A percentile compares a stretch with the other conserved stretches of the same genome.
Conservation (phyloP, 75 land plant species). For the Gnetum montanum region DNA sequence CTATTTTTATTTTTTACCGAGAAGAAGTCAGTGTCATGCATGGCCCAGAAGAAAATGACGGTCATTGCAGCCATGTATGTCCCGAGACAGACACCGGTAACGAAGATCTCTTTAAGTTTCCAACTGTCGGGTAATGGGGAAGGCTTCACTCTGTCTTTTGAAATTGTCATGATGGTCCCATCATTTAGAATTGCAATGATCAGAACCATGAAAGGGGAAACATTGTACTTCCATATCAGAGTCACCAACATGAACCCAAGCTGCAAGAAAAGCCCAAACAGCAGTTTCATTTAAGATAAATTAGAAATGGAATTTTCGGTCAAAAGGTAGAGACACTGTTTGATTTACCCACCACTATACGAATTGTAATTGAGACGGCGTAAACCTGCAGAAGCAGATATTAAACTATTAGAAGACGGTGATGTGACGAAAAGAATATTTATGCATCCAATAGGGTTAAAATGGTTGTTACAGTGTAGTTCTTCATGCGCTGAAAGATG, state of each 20-base stretch:
- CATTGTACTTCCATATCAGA: constrained; percentile 66
- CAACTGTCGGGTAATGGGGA: constrained; percentile 46
- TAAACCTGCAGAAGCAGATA: constrained; percentile 39
- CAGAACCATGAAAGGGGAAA: constrained; percentile 72
- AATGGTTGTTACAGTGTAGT: constrained; percentile 76
- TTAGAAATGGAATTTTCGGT: neutral
- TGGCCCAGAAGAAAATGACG: constrained; percentile 34
- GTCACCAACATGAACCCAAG: constrained; percentile 64
- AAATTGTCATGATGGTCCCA: constrained; percentile 62
- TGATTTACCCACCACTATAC: constrained; percentile 64
- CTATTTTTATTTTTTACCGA: constrained; percentile 11
- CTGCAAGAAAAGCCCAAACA: constrained; percentile 7
- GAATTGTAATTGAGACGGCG: constrained; percentile 86
- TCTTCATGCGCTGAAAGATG: constrained; percentile 92
- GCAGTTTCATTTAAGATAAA: neutral
- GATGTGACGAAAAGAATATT: too few relatives aligned
- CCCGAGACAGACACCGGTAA: constrained; percentile 41
- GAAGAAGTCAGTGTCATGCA: constrained; percentile 25
- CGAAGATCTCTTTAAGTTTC: constrained; percentile 42
- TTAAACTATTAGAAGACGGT: too few relatives aligned
- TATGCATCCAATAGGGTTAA: too few relatives aligned
- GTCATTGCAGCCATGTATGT: constrained; percentile 38
- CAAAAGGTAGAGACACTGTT: too few relatives aligned
- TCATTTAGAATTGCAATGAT: constrained; percentile 77
- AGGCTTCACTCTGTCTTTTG: constrained; percentile 52